Evolutionary conservation across 2,329 filamentous ascomycete species (phyloP).

Genomic region (Cladorrhinum sp.): DNA sequence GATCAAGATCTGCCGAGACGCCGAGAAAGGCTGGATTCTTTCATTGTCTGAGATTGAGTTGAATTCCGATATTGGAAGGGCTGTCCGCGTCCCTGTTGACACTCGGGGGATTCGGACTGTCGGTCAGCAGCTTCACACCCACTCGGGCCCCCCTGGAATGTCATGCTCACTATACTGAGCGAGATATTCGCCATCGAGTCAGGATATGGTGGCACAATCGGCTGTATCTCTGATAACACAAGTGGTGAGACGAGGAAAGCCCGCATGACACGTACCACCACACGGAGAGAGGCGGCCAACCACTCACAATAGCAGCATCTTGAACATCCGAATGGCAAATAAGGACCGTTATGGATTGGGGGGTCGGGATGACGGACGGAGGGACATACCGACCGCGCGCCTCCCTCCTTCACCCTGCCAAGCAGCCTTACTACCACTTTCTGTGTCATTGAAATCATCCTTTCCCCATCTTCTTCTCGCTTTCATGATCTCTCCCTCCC

Average conservation of each 20-base stretch:
- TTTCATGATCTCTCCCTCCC: not conserved
- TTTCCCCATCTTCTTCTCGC: not conserved
- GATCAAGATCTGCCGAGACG: constrained; percentile 22
- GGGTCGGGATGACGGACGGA: not conserved
- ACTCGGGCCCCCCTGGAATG: no score
- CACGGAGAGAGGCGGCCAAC: not conserved
- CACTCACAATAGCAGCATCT: not conserved
- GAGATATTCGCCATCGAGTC: constrained; percentile 3
- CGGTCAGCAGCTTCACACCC: not conserved
- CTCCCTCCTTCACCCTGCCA: not conserved
- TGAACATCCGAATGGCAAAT: not conserved
- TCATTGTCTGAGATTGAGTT: not conserved
- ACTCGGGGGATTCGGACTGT: not conserved
- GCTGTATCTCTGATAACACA: not conserved
- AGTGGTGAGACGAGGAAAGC: constrained; percentile 5
- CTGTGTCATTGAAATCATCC: not conserved
- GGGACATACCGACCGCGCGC: not conserved
- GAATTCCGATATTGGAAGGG: not conserved
- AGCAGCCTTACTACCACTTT: not conserved
- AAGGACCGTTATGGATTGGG: not conserved
- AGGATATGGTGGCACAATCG: not conserved
- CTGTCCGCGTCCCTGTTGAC: not conserved
- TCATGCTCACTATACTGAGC: not conserved
- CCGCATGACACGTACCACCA: not conserved
- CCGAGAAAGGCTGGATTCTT: not conserved